phyloP scores from a whole-genome alignment of 176 grass and related monocot species.

The Sorghum bicolor region Sorghum_bicolor_NCBIv3 NC_012879.2:60351501-60352000 shows the following conservation, averaged over 20 bases:
- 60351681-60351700: neutral
- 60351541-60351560: conserved; percentile 93
- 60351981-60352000: neutral
- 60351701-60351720: neutral
- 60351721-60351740: neutral
- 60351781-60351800: neutral
- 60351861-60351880: neutral
- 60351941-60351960: neutral
- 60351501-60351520: conserved; percentile 87
- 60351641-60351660: neutral
- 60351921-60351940: neutral
- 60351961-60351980: neutral
- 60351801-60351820: neutral
- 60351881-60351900: neutral
- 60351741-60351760: neutral
- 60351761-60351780: neutral
- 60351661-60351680: neutral
- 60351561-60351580: conserved; percentile 85
- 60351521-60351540: conserved; percentile 58
- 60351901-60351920: neutral
- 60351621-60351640: neutral
- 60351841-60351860: neutral
- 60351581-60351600: conserved; percentile 86
- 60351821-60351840: neutral
- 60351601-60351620: conserved; percentile 68